Conservation (phyloP, 139 green algal genomes). For the Chlamydomonas eustigma region DNA sequence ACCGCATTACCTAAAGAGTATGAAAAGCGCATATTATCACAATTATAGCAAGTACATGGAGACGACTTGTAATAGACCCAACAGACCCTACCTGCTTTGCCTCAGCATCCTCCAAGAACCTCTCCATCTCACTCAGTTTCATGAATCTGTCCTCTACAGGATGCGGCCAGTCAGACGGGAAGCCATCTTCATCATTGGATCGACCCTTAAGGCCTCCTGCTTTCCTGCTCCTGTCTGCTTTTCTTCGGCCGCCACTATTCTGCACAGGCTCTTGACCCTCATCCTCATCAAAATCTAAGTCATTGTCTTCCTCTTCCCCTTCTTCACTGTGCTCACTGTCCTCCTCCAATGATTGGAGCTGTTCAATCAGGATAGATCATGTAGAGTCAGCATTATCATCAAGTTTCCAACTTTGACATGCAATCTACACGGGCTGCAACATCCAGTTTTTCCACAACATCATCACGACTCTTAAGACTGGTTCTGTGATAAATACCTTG, state of each 20-base stretch:
- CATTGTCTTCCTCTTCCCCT: conserved; percentile 14
- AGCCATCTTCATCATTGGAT: background rate
- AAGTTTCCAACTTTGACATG: too few species aligned
- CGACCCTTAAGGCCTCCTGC: background rate
- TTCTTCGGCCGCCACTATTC: background rate
- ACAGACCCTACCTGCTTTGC: too few species aligned
- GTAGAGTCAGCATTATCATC: too few species aligned
- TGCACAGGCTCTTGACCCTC: conserved; percentile 7
- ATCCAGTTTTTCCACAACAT: too few species aligned
- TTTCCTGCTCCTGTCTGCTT: conserved; percentile 2
- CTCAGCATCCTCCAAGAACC: conserved; percentile 84
- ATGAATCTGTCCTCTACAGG: conserved; percentile 73
- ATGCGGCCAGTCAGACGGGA: background rate
- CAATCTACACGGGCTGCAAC: too few species aligned
- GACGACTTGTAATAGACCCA: too few species aligned
- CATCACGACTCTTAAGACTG: too few species aligned
- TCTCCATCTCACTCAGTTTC: conserved; percentile 80
- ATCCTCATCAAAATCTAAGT: conserved; percentile 2
- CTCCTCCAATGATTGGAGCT: background rate
- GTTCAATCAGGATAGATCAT: background rate
- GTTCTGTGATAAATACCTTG: too few species aligned
- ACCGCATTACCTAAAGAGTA: too few species aligned
- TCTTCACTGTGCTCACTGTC: conserved; percentile 13
- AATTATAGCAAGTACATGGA: too few species aligned
- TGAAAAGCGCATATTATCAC: too few species aligned